Conservation (phyloP, 2,329 filamentous ascomycete species). For the Verticillium albo-atrum region DNA sequence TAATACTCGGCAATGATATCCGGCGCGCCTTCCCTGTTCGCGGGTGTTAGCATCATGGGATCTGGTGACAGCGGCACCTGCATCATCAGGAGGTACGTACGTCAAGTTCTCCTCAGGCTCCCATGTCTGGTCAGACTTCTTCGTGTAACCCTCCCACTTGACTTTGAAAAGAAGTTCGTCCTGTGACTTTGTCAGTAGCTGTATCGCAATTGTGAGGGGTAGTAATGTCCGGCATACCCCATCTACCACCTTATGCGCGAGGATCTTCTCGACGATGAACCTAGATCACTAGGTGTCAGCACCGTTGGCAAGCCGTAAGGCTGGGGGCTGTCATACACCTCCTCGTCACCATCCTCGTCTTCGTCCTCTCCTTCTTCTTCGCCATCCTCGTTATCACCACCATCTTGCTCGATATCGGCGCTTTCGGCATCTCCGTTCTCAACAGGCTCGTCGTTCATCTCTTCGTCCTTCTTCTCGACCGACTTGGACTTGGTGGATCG, state of each 20-base stretch:
- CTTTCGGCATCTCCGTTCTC: slow-evolving; percentile 16
- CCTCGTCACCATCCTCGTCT: slow-evolving; percentile 36
- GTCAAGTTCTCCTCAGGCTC: slow-evolving; percentile 69
- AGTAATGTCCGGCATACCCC: slow-evolving; percentile 33
- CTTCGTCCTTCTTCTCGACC: background rate
- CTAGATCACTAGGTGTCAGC: slow-evolving; percentile 32
- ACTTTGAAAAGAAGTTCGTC: slow-evolving; percentile 60
- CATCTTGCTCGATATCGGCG: slow-evolving; percentile 19
- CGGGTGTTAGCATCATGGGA: background rate
- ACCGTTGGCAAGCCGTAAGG: background rate
- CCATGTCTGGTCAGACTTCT: slow-evolving; percentile 69
- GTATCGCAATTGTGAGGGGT: slow-evolving; percentile 1
- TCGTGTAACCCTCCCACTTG: slow-evolving; percentile 77
- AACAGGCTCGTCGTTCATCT: background rate
- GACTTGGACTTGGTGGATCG: slow-evolving; percentile 15
- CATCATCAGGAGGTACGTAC: slow-evolving; percentile 30
- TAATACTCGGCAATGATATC: slow-evolving; percentile 64
- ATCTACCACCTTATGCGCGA: slow-evolving; percentile 57
- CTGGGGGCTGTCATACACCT: slow-evolving; percentile 21
- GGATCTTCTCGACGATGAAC: slow-evolving; percentile 71
- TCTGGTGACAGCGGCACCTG: background rate
- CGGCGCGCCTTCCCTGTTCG: slow-evolving; percentile 47
- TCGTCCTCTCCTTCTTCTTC: slow-evolving; percentile 29
- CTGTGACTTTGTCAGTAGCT: slow-evolving; percentile 20
- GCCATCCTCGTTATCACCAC: slow-evolving; percentile 20